phyloP scores from a whole-genome alignment of 2,329 filamentous ascomycete species.

The Raffaelea deltoideospora region DNA sequence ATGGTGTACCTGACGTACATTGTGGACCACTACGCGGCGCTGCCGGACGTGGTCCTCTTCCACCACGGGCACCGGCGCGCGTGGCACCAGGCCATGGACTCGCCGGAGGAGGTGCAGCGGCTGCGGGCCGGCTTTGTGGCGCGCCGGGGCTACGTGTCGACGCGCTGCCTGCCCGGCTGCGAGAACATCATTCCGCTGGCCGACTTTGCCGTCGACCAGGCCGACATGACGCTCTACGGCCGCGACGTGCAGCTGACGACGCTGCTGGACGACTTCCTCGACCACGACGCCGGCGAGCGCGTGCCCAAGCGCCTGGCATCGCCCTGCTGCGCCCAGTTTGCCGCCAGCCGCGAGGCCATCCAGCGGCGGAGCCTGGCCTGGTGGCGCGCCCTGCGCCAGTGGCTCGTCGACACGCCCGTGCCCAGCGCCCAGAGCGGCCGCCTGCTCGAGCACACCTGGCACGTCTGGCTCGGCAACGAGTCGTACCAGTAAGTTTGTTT shows the following conservation, averaged over 20 bases:
- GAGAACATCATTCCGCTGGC: slow-evolving; percentile 13
- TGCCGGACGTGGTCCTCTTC: slow-evolving; percentile 43
- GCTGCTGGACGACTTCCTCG: slow-evolving; percentile 11
- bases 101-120: slow-evolving; percentile 29
- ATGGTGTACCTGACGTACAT: slow-evolving; percentile 49
- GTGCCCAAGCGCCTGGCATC: slow-evolving; percentile 22
- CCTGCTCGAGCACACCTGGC: slow-evolving; percentile 38
- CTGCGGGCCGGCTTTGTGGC: slow-evolving; percentile 35
- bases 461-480: slow-evolving; percentile 21
- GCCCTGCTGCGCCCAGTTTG: slow-evolving; percentile 40
- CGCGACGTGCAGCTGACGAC: slow-evolving; percentile 10
- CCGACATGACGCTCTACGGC: slow-evolving; percentile 1
- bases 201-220: slow-evolving; percentile 2
- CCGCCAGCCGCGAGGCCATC: slow-evolving; percentile 28
- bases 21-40: slow-evolving; percentile 43
- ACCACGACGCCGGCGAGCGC: slow-evolving; percentile 7
- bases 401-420: slow-evolving; percentile 29
- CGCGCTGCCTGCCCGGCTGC: slow-evolving; percentile 30
- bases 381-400: slow-evolving; percentile 29
- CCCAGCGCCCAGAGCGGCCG: slow-evolving; percentile 28
- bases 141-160: slow-evolving; percentile 41
- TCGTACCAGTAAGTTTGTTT: slow-evolving; percentile 7
- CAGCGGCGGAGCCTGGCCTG: slow-evolving; percentile 22
- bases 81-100: slow-evolving; percentile 44
- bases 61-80: slow-evolving; percentile 37